These are phyloP conservation scores for Limonium bicolor DNA, from an alignment of 148 eudicot species.

Conservation along the genomic window DNA sequence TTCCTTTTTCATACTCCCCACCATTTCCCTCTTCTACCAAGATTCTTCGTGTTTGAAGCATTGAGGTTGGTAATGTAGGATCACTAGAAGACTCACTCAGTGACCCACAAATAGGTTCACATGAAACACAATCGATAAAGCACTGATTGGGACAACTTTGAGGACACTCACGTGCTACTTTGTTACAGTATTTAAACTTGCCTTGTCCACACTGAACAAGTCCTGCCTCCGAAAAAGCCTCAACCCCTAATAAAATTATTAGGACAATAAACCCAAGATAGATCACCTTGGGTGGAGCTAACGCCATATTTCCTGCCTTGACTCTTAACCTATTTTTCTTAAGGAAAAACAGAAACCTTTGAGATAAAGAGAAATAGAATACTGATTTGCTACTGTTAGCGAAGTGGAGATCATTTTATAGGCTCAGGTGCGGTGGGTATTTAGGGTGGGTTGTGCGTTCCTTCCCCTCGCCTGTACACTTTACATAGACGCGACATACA, in stretches of 20 bases:
- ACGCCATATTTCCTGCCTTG: slow-evolving; percentile 2
- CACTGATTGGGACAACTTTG: not conserved
- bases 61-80: not conserved
- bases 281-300: not conserved
- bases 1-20: too few relatives aligned
- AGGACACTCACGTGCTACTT: not conserved
- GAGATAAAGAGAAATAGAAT: too few relatives aligned
- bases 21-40: too few relatives aligned
- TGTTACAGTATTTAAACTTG: not conserved
- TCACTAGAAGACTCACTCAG: too few relatives aligned
- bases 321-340: too few relatives aligned
- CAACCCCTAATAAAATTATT: not conserved
- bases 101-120: slow-evolving; percentile 1
- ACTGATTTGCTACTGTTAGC: too few relatives aligned
- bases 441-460: too few relatives aligned
- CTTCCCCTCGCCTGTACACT: too few relatives aligned
- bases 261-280: not conserved
- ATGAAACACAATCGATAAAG: slow-evolving; percentile 1
- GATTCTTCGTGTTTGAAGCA: not conserved
- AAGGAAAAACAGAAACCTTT: too few relatives aligned
- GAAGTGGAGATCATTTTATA: too few relatives aligned
- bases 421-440: too few relatives aligned
- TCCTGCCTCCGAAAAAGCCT: not conserved
- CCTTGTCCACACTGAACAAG: not conserved
- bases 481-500: too few relatives aligned